phyloP scores from a whole-genome alignment of 2,329 filamentous ascomycete species.

The Paecilomyces dactylethromorphus region DNA sequence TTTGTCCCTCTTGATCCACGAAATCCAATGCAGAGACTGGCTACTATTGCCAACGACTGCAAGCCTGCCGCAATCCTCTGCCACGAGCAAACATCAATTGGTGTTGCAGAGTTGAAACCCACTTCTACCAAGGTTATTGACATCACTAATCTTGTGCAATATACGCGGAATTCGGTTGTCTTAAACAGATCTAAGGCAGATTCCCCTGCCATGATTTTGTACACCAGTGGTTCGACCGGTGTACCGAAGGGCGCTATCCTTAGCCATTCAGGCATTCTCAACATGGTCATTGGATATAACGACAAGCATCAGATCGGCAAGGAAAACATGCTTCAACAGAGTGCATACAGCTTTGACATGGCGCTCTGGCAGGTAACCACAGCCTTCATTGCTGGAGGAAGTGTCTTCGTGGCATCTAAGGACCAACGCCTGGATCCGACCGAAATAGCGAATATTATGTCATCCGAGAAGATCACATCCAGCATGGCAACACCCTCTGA shows the following conservation, averaged over 20 bases:
- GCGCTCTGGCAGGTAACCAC: slow-evolving; percentile 12
- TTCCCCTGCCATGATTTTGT: slow-evolving; percentile 15
- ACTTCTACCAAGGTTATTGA: background rate
- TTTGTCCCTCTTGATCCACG: slow-evolving; percentile 35
- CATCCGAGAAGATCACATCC: slow-evolving; percentile 9
- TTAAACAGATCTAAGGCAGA: background rate
- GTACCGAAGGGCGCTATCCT: slow-evolving; percentile 32
- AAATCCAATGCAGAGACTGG: slow-evolving; percentile 22
- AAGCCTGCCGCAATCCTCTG: slow-evolving; percentile 22
- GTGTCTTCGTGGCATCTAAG: slow-evolving; percentile 7
- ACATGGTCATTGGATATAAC: slow-evolving; percentile 12
- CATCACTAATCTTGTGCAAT: background rate
- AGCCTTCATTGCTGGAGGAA: slow-evolving; percentile 10
- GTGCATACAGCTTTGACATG: slow-evolving; percentile 7
- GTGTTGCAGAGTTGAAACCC: background rate
- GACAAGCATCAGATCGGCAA: slow-evolving; percentile 4
- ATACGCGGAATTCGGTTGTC: background rate
- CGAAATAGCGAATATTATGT: slow-evolving; percentile 10
- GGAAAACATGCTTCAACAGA: slow-evolving; percentile 10
- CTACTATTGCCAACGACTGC: slow-evolving; percentile 20
- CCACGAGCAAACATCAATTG: slow-evolving; percentile 10
- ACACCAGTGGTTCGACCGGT: slow-evolving; percentile 17
- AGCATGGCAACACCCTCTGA: slow-evolving; percentile 15
- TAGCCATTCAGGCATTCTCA: slow-evolving; percentile 12
- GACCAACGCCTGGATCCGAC: slow-evolving; percentile 1